Evolutionary conservation across 169 alveolate species (phyloP).

Genomic region (Cryptosporidium felis): DNA sequence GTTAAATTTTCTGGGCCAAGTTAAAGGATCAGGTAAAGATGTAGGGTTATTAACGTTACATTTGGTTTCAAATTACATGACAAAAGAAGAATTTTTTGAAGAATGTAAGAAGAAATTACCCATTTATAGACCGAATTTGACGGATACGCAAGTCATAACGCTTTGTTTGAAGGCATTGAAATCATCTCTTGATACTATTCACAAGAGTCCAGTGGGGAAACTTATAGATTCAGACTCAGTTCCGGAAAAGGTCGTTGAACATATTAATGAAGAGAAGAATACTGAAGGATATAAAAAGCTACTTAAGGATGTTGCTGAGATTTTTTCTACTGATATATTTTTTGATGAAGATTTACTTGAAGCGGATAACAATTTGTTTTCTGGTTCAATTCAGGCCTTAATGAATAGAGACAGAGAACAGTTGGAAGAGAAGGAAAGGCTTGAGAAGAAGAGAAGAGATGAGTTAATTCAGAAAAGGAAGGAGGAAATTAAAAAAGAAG

Average conservation of each 20-base stretch:
- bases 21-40: background rate
- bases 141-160: slow-evolving; percentile 12
- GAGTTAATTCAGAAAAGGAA: background rate
- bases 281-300: slow-evolving; percentile 27
- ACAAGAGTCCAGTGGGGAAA: slow-evolving; percentile 6
- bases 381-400: slow-evolving; percentile 10
- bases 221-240: slow-evolving; percentile 6
- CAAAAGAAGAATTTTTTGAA: slow-evolving; percentile 43
- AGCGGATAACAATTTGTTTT: slow-evolving; percentile 20
- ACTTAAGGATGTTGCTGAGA: slow-evolving; percentile 28
- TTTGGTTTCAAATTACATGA: slow-evolving; percentile 53
- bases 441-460: no score
- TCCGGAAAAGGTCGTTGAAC: slow-evolving; percentile 4
- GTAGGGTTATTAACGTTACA: slow-evolving; percentile 13
- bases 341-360: slow-evolving; percentile 63
- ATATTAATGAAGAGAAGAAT: background rate
- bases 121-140: slow-evolving; percentile 13
- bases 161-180: slow-evolving; percentile 45
- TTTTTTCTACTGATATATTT: slow-evolving; percentile 29
- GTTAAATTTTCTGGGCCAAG: background rate
- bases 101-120: slow-evolving; percentile 46
- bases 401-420: background rate
- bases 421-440: background rate
- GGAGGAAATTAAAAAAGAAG: background rate
- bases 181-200: background rate